Percentiles rank a stretch among this genome's conserved stretches.
Conservation (phyloP, 148 eudicot species). For the Rhododendron griersonianum region DNA sequence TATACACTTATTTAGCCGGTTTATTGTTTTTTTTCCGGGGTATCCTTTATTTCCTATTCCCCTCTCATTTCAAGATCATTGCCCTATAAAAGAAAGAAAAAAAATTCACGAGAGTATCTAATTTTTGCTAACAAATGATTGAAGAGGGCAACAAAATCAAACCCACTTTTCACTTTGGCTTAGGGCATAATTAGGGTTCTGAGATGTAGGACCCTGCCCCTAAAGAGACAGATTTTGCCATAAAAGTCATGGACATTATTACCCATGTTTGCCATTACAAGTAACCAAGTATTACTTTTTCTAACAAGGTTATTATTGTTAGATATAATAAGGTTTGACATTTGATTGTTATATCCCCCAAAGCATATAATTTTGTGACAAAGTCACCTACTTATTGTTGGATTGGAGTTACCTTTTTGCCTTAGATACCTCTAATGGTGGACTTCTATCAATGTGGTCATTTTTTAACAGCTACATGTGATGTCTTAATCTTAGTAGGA, state of each 20-base stretch:
- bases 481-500: background rate
- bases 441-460: background rate
- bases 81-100: slow-evolving; percentile 11
- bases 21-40: background rate
- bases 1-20: background rate
- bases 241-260: slow-evolving; percentile 37
- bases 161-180: slow-evolving; percentile 22
- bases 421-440: background rate
- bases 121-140: slow-evolving; percentile 21
- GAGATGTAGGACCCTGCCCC: slow-evolving; percentile 12
- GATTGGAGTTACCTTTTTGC: background rate
- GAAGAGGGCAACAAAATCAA: slow-evolving; percentile 16
- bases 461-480: background rate
- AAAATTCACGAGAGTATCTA: slow-evolving; percentile 5
- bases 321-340: slow-evolving; percentile 15
- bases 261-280: slow-evolving; percentile 42
- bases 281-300: slow-evolving; percentile 5
- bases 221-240: slow-evolving; percentile 8
- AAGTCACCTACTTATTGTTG: background rate
- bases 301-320: slow-evolving; percentile 8
- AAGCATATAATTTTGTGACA: slow-evolving; percentile 7
- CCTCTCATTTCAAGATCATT: slow-evolving; percentile 14
- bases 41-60: background rate
- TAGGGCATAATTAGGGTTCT: slow-evolving; percentile 22
- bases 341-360: slow-evolving; percentile 13